Evolutionary conservation across 1,284 basidiomycete genomes (phyloP), one percentile per base, ranked within the genome.

Genomic region (Fistulinella cinereoalba): DNA sequence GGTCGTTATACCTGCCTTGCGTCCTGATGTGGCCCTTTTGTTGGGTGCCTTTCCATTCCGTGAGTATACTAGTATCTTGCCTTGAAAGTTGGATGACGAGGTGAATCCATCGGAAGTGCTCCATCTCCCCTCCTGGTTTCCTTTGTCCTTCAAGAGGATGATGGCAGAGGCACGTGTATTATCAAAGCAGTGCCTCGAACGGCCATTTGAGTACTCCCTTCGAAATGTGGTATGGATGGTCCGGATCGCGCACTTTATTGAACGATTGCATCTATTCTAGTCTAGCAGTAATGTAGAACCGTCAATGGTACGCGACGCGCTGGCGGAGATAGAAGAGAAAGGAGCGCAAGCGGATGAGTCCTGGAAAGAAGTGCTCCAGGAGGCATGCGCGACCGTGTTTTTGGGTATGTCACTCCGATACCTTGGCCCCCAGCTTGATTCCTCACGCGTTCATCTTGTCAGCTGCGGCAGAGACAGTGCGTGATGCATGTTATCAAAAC

Each of bases 381-480:
- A 23, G 3, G 46, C 54, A 4, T 23, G 41, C 24, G 56, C 42
- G 3, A 50, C 50, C 3, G 33, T 43, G 2, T 56, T 56, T 42
- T 16, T 46, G 5, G 56, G 56, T 56, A 25, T 12, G 24, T 11
- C 18, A 1, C 5, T 24, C 28, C 10, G 28, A 13, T n/a, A 32
- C 2, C 8, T n/a, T 32, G 15, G 7, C 8, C 31, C 15, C 31
- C 15, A 32, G 15, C 9, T n/a, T 32, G 13, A 12, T 5, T 29
- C 10, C 29, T 28, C 28, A 32, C 28, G 5, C 31, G 31, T 32
- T n/a, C 15, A 34, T 19, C 19, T 4, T 18, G 13, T 24, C 12
- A 58, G 56, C 37, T 19, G 50, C 37, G n/a, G 41, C 53, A 6
- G 57, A 51, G 19, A 47, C 55, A 9, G 56, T 54, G n/a, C 4